Percentiles rank a stretch among this genome's conserved stretches.
phyloP scores from a whole-genome alignment of 2,329 filamentous ascomycete species.

The Fonsecaea monophora region DNA sequence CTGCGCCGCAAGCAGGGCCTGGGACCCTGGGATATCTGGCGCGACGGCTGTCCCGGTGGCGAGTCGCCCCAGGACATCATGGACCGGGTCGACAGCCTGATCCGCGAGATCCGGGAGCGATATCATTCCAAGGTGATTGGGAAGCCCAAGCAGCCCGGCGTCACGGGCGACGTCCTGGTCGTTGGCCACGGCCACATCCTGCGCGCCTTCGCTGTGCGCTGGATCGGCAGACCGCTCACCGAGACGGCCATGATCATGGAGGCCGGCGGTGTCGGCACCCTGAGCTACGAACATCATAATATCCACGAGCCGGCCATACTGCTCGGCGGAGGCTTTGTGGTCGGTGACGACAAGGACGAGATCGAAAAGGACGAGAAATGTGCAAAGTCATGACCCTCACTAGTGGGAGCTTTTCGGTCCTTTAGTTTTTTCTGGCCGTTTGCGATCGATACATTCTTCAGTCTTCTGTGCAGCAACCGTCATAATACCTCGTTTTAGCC shows the following conservation, averaged over 20 bases:
- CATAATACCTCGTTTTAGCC: too few species aligned
- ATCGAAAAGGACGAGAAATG: conserved; percentile 26
- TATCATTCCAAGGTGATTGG: conserved; percentile 70
- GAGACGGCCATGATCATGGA: conserved; percentile 85
- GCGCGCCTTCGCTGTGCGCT: conserved; percentile 84
- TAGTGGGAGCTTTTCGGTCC: neutral
- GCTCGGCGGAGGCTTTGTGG: conserved; percentile 73
- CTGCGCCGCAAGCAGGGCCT: conserved; percentile 63
- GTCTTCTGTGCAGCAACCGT: too few species aligned
- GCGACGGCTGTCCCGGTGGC: conserved; percentile 83
- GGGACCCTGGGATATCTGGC: conserved; percentile 82
- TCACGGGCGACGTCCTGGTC: conserved; percentile 70
- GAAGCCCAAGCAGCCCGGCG: conserved; percentile 52
- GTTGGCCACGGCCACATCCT: conserved; percentile 92
- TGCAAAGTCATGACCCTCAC: neutral
- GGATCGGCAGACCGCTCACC: conserved; percentile 75
- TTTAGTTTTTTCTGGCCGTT: neutral
- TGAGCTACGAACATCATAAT: conserved; percentile 83
- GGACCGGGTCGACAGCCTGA: conserved; percentile 74
- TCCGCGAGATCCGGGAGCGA: conserved; percentile 72
- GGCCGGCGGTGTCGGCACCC: conserved; percentile 80
- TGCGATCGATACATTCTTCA: too few species aligned
- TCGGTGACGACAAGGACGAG: conserved; percentile 41
- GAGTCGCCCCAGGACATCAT: conserved; percentile 81
- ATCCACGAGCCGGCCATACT: conserved; percentile 81